Base-by-base conservation (phyloP, 495 filamentous ascomycete species). In the Platismatia glauca region DNA sequence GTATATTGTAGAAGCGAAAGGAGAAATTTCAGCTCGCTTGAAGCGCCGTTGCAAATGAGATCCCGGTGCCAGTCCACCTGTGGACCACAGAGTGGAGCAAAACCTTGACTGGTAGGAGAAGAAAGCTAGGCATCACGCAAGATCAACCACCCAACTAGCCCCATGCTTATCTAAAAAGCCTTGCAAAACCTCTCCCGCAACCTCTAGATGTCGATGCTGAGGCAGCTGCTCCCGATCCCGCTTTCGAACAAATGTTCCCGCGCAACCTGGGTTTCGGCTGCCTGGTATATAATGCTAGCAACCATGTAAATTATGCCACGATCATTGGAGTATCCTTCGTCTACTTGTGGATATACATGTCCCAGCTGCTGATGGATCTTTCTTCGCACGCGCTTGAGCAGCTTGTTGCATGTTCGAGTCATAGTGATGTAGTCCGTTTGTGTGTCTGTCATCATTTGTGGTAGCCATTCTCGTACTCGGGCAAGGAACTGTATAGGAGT, bases 381-480 rank as follows among this genome's bases (percentile, higher is more conserved):
- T 41, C 31, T 11, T 29, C 35, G 15, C 37, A 41, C 56, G 8
- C 7, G n/a, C 4, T 57, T 57, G 7, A 57, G 55, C 39, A 57
- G n/a, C 27, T 35, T 33, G 39, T 39, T 35, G 34, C 55, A 37
- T 57, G 55, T 57, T 57, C 55, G 35, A 13, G 39, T 38, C 55
- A 57, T 57, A 4, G 31, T 11, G 13, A 57, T 41, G 20, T 57
- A 57, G 55, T 57, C 55, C 13, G 39, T 22, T 27, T 27, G 6
- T 24, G 55, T 27, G 9, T 57, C 34, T 24, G 35, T 35, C 55
- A 57, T 57, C 22, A 57, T 3, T 38, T 57, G 55, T 27, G 55
- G 55, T 39, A 57, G 34, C 55, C 55, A 57, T 24, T n/a, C 34
- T 41, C 55, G 55, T 15, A 57, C 55, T 8, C 39, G 55, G 6